Evolutionary conservation across 2,329 filamentous ascomycete species (phyloP), one percentile per base, ranked within the genome.

Genomic region (Cryphonectria japonica): DNA sequence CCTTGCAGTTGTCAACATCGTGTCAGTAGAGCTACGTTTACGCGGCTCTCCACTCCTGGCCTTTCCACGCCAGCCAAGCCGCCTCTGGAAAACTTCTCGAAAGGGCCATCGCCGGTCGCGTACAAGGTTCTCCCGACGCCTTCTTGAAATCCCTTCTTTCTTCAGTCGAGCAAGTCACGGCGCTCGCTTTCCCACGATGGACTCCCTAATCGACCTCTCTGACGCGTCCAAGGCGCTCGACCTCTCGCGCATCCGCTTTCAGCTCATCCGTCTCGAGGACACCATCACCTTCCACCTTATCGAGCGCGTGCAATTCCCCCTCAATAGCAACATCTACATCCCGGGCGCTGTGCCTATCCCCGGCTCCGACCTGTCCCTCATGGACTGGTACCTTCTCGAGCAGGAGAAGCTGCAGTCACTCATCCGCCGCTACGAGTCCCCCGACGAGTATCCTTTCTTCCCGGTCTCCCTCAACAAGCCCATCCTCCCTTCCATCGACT

Each of bases 361-460:
- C 26, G 84, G 89, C 78, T 88, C 85, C 80, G 80, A 88, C 67
- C 87, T 96, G 69, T 94, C 92, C 80, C 93, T 99, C 79, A 90
- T 97, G 80, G 96, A 98, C 85, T 99, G 95, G 92, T 92, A 97
- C 79, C 90, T 98, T 39, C 88, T 87, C 75, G 93, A 97, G 80
- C 93, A 97, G 79, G 96, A 99, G 83, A 91, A 90, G 73, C 85
- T 98, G 7, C 95, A 99, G 80, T 97, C 95, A 19, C 89, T 94
- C 67, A 95, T 99, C 76, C 94, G 96, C 75, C 94, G 96, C 79
- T 99, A 94, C 85, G 91, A 99, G 80, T 94, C 94, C 0, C 96
- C 96, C 54, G 96, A 99, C 85, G 96, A 99, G 83, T 95, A 97
- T 81, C 93, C 96, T 32, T 99, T 98, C 89, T 99, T 98, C 84